A percentile compares a stretch with the other conserved stretches of the same genome.
phyloP scores from a whole-genome alignment of 2,329 filamentous ascomycete species.

The Fusarium papillatum region DNA sequence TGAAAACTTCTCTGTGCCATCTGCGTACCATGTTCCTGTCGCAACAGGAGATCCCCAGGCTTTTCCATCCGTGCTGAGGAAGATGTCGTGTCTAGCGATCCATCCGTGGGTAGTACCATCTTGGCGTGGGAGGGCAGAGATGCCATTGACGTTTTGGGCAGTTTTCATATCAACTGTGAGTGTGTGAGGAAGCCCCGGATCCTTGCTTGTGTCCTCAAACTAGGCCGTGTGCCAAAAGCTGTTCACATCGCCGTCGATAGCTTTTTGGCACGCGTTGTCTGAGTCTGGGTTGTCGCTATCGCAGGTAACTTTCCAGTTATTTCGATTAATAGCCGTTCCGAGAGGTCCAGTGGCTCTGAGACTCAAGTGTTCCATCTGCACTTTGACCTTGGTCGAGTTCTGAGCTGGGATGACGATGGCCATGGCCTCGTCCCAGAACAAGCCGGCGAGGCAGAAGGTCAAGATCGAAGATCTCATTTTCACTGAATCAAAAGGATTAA shows the following conservation, averaged over 20 bases:
- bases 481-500: background rate
- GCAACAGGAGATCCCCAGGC: slow-evolving; percentile 28
- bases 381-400: slow-evolving; percentile 4
- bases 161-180: slow-evolving; percentile 26
- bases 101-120: slow-evolving; percentile 6
- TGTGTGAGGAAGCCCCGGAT: slow-evolving; percentile 20
- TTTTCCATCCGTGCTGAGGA: slow-evolving; percentile 23
- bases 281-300: slow-evolving; percentile 14
- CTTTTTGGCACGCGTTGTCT: slow-evolving; percentile 23
- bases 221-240: slow-evolving; percentile 29
- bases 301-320: slow-evolving; percentile 26
- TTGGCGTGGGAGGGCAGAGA: slow-evolving; percentile 29
- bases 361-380: slow-evolving; percentile 22
- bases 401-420: background rate
- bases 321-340: slow-evolving; percentile 14
- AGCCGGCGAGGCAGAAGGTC: slow-evolving; percentile 18
- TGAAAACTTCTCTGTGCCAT: slow-evolving; percentile 21
- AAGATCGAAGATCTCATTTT: slow-evolving; percentile 19
- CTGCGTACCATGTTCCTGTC: slow-evolving; percentile 26
- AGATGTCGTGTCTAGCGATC: slow-evolving; percentile 17
- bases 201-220: background rate
- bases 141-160: slow-evolving; percentile 20
- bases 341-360: slow-evolving; percentile 29
- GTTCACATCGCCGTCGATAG: slow-evolving; percentile 21
- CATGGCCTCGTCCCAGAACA: background rate